Evolutionary conservation across 768 basidiomycete genomes (phyloP).

Genomic region (Tricholoma matsutake): DNA sequence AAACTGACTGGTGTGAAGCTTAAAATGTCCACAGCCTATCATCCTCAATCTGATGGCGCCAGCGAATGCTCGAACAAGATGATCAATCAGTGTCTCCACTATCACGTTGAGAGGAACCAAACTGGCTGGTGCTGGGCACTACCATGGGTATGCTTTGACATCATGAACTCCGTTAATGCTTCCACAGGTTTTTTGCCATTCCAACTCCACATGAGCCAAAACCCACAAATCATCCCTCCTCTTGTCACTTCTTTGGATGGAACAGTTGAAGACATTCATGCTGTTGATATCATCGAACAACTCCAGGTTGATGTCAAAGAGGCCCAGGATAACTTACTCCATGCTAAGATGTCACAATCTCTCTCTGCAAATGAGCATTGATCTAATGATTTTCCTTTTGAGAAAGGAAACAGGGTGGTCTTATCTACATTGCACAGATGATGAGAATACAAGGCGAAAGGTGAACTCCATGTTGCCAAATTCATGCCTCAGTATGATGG

Average conservation of each 20-base stretch:
- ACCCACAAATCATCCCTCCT: slow-evolving; percentile 21
- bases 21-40: slow-evolving; percentile 30
- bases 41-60: slow-evolving; percentile 33
- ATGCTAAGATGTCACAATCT: not conserved
- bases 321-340: not conserved
- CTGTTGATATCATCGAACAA: not conserved
- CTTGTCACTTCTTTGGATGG: not conserved
- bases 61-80: slow-evolving; percentile 28
- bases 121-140: slow-evolving; percentile 26
- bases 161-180: slow-evolving; percentile 28
- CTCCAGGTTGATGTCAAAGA: not conserved
- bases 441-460: not conserved
- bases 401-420: not conserved
- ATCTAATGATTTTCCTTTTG: not conserved
- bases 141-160: slow-evolving; percentile 21
- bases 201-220: slow-evolving; percentile 16
- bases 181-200: no score
- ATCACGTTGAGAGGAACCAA: slow-evolving; percentile 27
- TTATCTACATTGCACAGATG: not conserved
- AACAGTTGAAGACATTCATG: not conserved
- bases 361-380: not conserved
- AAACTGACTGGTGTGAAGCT: slow-evolving; percentile 14
- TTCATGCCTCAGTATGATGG: not conserved
- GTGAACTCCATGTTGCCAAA: not conserved
- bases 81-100: slow-evolving; percentile 24